phyloP scores from a whole-genome alignment of 768 basidiomycete genomes.

The Termitomyces eurrhizus region DNA sequence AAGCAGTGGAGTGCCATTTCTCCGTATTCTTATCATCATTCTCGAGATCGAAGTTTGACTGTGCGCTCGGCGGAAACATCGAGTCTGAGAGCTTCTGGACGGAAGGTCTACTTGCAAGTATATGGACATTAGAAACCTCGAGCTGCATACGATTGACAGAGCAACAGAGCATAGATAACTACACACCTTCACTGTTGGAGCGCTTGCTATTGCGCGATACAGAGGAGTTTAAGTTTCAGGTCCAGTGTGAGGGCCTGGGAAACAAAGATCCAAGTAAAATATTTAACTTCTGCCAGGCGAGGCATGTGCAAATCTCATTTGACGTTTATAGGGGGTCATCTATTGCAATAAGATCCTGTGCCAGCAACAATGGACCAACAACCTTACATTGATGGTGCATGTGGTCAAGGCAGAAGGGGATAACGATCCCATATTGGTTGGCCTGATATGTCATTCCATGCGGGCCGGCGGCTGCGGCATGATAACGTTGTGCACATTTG shows the following conservation, averaged over 20 bases:
- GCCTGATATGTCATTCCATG: background rate
- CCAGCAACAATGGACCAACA: background rate
- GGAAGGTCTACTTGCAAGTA: background rate
- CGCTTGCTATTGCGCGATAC: background rate
- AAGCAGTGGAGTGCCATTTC: background rate
- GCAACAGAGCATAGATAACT: background rate
- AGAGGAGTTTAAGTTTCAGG: background rate
- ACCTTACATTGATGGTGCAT: background rate
- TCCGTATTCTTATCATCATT: background rate
- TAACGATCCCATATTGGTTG: background rate
- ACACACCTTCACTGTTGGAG: background rate
- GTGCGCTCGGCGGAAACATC: background rate
- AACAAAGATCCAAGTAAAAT: background rate
- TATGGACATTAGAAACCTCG: background rate
- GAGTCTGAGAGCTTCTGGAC: background rate
- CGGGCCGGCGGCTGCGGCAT: slow-evolving; percentile 7
- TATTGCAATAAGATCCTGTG: background rate
- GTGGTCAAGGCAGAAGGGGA: background rate
- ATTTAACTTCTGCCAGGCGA: background rate
- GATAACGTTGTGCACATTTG: background rate
- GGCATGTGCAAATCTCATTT: background rate
- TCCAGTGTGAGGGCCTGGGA: background rate
- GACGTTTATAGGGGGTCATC: background rate
- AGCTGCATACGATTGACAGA: background rate
- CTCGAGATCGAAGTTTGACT: background rate